A percentile compares a stretch with the other conserved stretches of the same genome.
Conservation (phyloP, 441 rosid genomes). For the Bruguiera hainesii region DNA sequence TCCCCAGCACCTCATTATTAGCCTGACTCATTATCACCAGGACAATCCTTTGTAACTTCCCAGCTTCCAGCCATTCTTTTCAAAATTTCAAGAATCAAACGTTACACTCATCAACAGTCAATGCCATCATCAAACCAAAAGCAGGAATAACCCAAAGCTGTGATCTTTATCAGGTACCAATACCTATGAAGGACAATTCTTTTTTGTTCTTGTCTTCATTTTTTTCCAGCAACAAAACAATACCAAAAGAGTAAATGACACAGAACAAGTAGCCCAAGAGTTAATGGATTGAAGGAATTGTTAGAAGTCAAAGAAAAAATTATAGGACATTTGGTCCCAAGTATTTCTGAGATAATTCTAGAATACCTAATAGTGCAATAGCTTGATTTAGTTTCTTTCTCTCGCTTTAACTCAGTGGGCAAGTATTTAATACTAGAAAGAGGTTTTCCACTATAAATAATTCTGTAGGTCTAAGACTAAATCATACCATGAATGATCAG, state of each 20-base stretch:
- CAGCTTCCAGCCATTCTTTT: slow-evolving; percentile 85
- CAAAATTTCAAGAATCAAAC: slow-evolving; percentile 15
- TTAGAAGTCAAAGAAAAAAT: no score
- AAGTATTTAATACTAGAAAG: no score
- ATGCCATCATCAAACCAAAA: background rate
- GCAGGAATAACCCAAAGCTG: background rate
- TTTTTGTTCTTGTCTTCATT: background rate
- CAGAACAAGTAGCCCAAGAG: background rate
- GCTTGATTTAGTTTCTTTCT: no score
- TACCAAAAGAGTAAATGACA: background rate
- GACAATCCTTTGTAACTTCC: slow-evolving; percentile 85
- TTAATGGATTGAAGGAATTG: no score
- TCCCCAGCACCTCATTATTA: slow-evolving; percentile 74
- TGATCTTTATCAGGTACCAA: slow-evolving; percentile 11
- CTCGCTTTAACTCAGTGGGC: no score
- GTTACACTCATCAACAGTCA: background rate
- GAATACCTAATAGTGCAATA: no score
- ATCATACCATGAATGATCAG: no score
- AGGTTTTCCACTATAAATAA: no score
- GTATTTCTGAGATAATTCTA: no score
- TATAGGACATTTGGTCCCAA: no score
- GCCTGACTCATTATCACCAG: slow-evolving; percentile 86
- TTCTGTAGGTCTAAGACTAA: no score
- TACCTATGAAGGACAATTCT: background rate
- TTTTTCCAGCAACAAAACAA: slow-evolving; percentile 12